Base-by-base conservation (phyloP, 306 rosid genomes). In the Clitoria ternatea region DNA sequence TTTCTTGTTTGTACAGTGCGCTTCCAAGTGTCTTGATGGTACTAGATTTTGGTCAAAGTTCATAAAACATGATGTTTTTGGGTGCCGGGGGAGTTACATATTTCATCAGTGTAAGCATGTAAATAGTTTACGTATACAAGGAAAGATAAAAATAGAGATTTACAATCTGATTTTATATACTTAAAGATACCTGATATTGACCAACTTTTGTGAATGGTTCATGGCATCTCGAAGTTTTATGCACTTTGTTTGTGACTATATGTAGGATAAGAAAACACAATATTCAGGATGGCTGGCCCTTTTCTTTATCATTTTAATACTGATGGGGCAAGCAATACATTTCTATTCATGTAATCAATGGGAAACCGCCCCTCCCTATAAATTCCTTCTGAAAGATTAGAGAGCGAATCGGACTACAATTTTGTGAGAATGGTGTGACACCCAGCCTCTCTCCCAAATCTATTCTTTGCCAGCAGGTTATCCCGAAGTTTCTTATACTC, bases 21-120 rank as follows among this genome's bases (percentile, higher is more conserved):
- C 61, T 60, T 66, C 49, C 5, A 23, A 62, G 74, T 75, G 61
- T 47, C 59, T 61, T 35, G 11, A 35, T 49, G 55, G 60, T 37
- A 27, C 12, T 29, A 40, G 40, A 69, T 47, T 27, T 55, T 26
- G 35, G n/a, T n/a, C n/a, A n/a, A n/a, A n/a, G n/a, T n/a, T n/a
- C n/a, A n/a, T n/a, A n/a, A 26, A 32, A 78, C 47, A 54, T 36
- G 55, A 27, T 33, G 72, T 32, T 54, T n/a, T 69, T 43, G 23
- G 15, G 48, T 37, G n/a, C n/a, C n/a, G n/a, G n/a, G n/a, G n/a
- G n/a, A n/a, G n/a, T n/a, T n/a, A n/a, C n/a, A n/a, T n/a, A n/a
- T n/a, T n/a, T n/a, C n/a, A n/a, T n/a, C n/a, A n/a, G n/a, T 66
- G 70, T 43, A 66, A 81, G 30, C 76, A 17, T 75, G 73, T 61